Evolutionary conservation across 1,284 basidiomycete genomes (phyloP), one percentile per base, ranked within the genome.

Genomic region (Trichosporon ovoides): DNA sequence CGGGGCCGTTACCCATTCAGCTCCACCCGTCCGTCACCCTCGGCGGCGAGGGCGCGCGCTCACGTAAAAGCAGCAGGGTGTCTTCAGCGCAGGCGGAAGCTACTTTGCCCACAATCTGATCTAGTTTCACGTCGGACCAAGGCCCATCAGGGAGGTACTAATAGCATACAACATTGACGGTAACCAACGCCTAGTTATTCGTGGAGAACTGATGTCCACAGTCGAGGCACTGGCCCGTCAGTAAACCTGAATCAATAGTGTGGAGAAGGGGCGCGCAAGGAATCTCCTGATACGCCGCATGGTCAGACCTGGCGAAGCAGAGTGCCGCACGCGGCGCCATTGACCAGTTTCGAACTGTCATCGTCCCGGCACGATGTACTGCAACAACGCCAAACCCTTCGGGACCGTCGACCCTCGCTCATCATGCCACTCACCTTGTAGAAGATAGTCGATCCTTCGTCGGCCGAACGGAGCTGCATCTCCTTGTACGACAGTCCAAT

Each of bases 401-500:
- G 3, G 28, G 10, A 51, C 10, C 33, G 5, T 5, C 22, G 19
- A 18, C 5, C 6, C 18, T 3, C 22, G 14, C 14, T 20, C 46
- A 6, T n/a, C 14, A 5, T 28, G 11, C 20, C 10, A 67, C 76
- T 61, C 55, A 76, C 76, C 68, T 73, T 77, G 71, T 78, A 78
- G 66, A 80, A 79, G 43, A 92, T 86, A 6, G 91, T 94, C 34
- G 89, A 89, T 2, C 90, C 91, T 80, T 93, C 91, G 76, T 94
- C 91, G 33, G 89, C 91, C 66, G 89, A 89, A 55, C 91, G 84
- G 68, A 92, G 80, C 85, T 92, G 79, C 70, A 74, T 69, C 56
- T 72, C 66, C 58, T 68, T 70, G 64, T 70, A 79, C 35, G 71
- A 74, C 56, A 79, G 63, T 20, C 78, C 86, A 65, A 85, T 80